A percentile compares a stretch with the other conserved stretches of the same genome.
phyloP scores from a whole-genome alignment of 2,329 filamentous ascomycete species.

The Arthroderma sp. region DNA sequence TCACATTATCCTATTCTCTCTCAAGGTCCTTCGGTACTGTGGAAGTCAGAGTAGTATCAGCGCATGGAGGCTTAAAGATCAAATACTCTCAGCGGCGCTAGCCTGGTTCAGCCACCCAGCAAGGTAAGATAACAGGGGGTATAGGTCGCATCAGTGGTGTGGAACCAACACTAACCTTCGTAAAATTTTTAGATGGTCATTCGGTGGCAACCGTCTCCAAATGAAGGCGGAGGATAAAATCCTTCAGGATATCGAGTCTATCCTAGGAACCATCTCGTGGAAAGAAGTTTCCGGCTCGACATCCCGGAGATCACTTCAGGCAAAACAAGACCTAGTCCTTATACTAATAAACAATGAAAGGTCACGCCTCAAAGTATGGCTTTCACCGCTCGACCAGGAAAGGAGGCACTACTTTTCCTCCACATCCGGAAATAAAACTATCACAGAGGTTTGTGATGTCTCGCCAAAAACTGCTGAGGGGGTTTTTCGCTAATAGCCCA shows the following conservation, averaged over 20 bases:
- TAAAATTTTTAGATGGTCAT: constrained; percentile 57
- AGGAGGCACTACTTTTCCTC: constrained; percentile 39
- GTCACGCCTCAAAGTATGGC: constrained; percentile 73
- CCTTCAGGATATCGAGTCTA: constrained; percentile 58
- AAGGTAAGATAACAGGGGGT: constrained; percentile 29
- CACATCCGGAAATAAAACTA: constrained; percentile 22
- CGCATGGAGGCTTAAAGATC: constrained; percentile 76
- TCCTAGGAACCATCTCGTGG: constrained; percentile 50
- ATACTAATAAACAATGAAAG: constrained; percentile 75
- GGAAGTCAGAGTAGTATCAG: constrained; percentile 50
- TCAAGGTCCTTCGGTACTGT: constrained; percentile 62
- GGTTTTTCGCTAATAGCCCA: too few species aligned
- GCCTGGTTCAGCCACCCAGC: constrained; percentile 78
- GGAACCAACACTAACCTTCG: constrained; percentile 12
- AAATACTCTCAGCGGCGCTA: constrained; percentile 71
- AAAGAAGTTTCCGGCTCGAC: constrained; percentile 36
- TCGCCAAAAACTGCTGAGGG: too few species aligned
- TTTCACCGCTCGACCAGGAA: constrained; percentile 61
- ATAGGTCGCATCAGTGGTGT: background rate
- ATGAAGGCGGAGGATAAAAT: constrained; percentile 83
- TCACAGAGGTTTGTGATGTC: constrained; percentile 3
- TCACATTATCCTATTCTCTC: constrained; percentile 68
- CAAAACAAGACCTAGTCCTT: constrained; percentile 73
- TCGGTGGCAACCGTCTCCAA: constrained; percentile 84
- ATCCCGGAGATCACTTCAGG: constrained; percentile 52